Base-by-base conservation (phyloP, 768 basidiomycete species). In the Pholiota microspora region DNA sequence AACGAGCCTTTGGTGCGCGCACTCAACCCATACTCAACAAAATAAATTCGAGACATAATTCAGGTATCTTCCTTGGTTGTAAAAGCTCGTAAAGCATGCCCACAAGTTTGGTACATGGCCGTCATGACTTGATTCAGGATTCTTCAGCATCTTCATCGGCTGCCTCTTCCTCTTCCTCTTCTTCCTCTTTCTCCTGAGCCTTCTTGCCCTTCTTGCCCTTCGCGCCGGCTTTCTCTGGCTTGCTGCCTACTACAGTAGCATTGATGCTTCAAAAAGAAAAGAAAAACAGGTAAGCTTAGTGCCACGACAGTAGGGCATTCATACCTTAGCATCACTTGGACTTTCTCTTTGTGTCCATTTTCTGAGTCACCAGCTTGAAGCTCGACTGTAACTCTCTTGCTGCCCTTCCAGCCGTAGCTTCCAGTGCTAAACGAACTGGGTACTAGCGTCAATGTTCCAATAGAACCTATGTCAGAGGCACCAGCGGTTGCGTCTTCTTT, bases 391-490 rank as follows among this genome's bases (percentile, higher is more conserved):
- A 92, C 69, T 23, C 84, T 79, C 67, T 85, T 87, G 67, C 69
- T 80, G 2, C 86, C 90, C 67, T 91, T 92, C 91, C 91, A 93
- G 15, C 92, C 91, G 66, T 87, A 90, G 64, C 87, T 89, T 9
- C 90, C 89, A 0, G 89, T 90, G 12, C 73, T 62, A 69, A 93
- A 91, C 34, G 79, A 73, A 54, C 70, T 78, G 1, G 91, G 81
- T 3, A 77, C 59, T 6, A 91, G 75, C 0, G 79, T 78, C 18
- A 84, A 66, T 36, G 70, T 76, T 13, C 81, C 82, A 57, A 91
- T 73, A 64, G 80, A 76, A 8, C 87, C 89, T 24, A 82, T 74
- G 67, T 90, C 89, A 3, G 65, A 71, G 7, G 63, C 57, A 81
- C 77, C 24, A 83, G 67, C 7, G 21, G 81, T 79, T 27, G 76